Conservation (phyloP, 495 filamentous ascomycete species). For the Jackrogersella minutella region DNA sequence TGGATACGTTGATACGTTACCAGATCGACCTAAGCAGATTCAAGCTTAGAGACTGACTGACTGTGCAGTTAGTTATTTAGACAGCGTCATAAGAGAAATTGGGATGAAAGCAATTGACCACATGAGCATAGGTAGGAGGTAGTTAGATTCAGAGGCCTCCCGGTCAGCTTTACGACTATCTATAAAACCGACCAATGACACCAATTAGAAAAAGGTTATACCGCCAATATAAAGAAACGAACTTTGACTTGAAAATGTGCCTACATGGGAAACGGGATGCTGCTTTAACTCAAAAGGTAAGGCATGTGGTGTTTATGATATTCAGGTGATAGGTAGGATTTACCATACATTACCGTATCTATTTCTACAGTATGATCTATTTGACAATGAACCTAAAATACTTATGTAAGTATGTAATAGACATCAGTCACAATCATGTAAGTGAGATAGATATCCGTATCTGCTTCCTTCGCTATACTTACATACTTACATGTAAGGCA, state of each 20-base stretch:
- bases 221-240: not conserved
- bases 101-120: not conserved
- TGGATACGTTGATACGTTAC: not conserved
- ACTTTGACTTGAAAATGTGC: conserved; percentile 1
- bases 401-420: not conserved
- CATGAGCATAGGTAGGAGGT: not conserved
- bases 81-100: not conserved
- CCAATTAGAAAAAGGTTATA: not conserved
- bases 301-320: not conserved
- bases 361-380: too few species aligned
- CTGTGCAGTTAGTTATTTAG: not conserved
- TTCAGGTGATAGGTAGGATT: too few species aligned
- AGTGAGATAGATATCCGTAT: not conserved
- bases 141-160: conserved; percentile 14
- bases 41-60: not conserved
- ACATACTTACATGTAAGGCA: not conserved
- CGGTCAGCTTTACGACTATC: not conserved
- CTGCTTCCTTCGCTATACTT: not conserved
- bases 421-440: not conserved
- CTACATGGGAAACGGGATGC: conserved; percentile 14
- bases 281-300: conserved; percentile 19
- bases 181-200: not conserved
- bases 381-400: too few species aligned
- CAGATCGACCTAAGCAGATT: too few species aligned
- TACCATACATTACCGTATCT: not conserved